Conservation (phyloP, 2,329 filamentous ascomycete genomes). For the Meredithiella fracta region DNA sequence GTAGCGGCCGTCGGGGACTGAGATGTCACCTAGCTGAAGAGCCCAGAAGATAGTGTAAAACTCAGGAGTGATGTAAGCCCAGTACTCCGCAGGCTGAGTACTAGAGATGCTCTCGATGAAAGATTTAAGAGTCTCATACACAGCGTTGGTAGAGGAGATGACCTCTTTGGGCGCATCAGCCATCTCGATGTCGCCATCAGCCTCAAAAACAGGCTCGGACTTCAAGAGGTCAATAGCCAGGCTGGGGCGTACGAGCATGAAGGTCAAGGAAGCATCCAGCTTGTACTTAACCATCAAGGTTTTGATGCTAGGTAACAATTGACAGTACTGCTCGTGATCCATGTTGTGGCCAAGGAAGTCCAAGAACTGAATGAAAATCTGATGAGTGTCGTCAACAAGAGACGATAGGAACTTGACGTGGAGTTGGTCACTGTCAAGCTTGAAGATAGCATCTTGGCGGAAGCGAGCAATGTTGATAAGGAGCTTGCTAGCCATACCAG, state of each 20-base stretch:
- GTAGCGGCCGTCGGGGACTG: constrained; percentile 62
- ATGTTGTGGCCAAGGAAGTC: constrained; percentile 75
- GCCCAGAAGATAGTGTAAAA: constrained; percentile 93
- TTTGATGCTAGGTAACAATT: constrained; percentile 56
- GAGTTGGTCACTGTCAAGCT: constrained; percentile 50
- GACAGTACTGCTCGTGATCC: constrained; percentile 58
- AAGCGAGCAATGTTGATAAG: constrained; percentile 87
- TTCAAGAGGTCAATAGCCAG: constrained; percentile 45
- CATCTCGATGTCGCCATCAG: constrained; percentile 13
- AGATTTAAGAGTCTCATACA: constrained; percentile 37
- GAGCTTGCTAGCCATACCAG: constrained; percentile 61
- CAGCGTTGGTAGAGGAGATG: not conserved
- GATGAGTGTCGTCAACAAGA: constrained; percentile 78
- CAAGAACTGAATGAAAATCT: constrained; percentile 71
- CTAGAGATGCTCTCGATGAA: constrained; percentile 53
- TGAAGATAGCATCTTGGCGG: constrained; percentile 70
- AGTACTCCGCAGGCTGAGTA: constrained; percentile 44
- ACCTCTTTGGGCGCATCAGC: constrained; percentile 4
- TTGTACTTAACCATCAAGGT: constrained; percentile 63
- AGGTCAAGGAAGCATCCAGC: constrained; percentile 65
- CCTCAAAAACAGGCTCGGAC: not conserved
- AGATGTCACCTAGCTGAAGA: constrained; percentile 65
- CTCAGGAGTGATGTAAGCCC: constrained; percentile 54
- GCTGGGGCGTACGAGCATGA: constrained; percentile 63
- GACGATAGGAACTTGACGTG: constrained; percentile 82